A percentile compares a stretch with the other conserved stretches of the same genome.
phyloP scores from a whole-genome alignment of 176 grass and related monocot genomes.

The Musa beccarii region DNA sequence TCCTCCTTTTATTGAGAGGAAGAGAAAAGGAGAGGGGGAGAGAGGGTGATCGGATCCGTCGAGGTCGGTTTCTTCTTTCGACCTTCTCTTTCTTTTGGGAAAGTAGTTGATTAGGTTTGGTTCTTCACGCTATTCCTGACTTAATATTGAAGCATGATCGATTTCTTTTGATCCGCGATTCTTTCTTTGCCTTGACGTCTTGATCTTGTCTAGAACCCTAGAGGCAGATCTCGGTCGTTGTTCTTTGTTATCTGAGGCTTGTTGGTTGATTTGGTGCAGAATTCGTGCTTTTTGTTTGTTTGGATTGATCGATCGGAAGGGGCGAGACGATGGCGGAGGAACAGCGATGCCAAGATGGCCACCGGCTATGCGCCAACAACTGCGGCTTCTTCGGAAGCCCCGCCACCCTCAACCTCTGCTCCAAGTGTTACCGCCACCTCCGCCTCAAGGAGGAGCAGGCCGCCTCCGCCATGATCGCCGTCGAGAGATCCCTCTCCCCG shows the following conservation, averaged over 20 bases:
- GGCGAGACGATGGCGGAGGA: slow-evolving; percentile 9
- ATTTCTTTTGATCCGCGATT: not conserved
- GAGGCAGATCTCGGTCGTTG: not conserved
- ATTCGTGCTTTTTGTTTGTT: not conserved
- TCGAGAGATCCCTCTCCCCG: slow-evolving; percentile 5
- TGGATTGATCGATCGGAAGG: not conserved
- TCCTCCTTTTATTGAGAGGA: not conserved
- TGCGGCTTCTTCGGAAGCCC: slow-evolving; percentile 41
- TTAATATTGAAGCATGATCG: not conserved
- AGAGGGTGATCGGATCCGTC: not conserved
- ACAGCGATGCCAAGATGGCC: slow-evolving; percentile 10
- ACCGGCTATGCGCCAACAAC: slow-evolving; percentile 30
- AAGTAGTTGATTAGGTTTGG: not conserved
- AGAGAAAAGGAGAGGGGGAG: not conserved
- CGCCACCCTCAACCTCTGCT: slow-evolving; percentile 30
- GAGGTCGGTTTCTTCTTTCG: not conserved
- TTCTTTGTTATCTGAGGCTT: not conserved
- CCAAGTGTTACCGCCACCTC: slow-evolving; percentile 32
- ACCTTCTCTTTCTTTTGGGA: not conserved
- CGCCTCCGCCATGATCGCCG: slow-evolving; percentile 13
- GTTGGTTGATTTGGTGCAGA: not conserved
- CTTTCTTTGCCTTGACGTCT: not conserved
- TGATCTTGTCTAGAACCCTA: not conserved
- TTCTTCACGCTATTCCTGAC: not conserved
- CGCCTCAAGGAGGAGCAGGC: slow-evolving; percentile 6